Percentiles rank a stretch among this genome's conserved stretches.
Conservation (phyloP, 768 basidiomycete genomes). For the Guyanaporus albipodus region DNA sequence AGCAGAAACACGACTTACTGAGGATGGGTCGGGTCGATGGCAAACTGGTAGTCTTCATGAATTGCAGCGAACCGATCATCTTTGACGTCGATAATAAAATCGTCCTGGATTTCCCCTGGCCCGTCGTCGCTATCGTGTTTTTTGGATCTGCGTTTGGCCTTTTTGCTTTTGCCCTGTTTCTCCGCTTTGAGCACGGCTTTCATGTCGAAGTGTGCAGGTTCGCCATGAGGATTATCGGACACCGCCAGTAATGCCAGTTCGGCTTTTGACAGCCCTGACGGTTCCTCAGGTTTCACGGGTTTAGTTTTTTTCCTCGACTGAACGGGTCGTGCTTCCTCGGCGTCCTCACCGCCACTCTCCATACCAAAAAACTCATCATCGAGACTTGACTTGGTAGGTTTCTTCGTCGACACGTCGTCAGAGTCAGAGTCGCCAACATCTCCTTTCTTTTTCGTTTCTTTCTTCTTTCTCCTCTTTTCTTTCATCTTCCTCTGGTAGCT, state of each 20-base stretch:
- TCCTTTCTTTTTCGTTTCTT: constrained; percentile 48
- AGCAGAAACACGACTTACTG: constrained; percentile 53
- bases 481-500: constrained; percentile 85
- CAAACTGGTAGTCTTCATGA: constrained; percentile 87
- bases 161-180: constrained; percentile 49
- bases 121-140: constrained; percentile 39
- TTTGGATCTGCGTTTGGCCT: constrained; percentile 35
- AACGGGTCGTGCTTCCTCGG: constrained; percentile 23
- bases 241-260: constrained; percentile 63
- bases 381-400: background rate
- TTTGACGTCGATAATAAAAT: constrained; percentile 78
- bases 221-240: constrained; percentile 49
- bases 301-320: constrained; percentile 14
- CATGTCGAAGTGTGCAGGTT: constrained; percentile 84
- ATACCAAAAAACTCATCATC: constrained; percentile 76
- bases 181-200: constrained; percentile 85
- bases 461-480: constrained; percentile 82
- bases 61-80: constrained; percentile 87
- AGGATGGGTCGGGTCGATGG: constrained; percentile 94
- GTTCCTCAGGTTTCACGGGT: constrained; percentile 22
- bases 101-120: constrained; percentile 66
- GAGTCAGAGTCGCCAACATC: too few species aligned
- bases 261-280: constrained; percentile 35
- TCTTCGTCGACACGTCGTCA: constrained; percentile 17
- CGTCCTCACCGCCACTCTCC: constrained; percentile 26